Base-by-base conservation (phyloP, 2,329 filamentous ascomycete genomes). In the Colletotrichum shisoi region DNA sequence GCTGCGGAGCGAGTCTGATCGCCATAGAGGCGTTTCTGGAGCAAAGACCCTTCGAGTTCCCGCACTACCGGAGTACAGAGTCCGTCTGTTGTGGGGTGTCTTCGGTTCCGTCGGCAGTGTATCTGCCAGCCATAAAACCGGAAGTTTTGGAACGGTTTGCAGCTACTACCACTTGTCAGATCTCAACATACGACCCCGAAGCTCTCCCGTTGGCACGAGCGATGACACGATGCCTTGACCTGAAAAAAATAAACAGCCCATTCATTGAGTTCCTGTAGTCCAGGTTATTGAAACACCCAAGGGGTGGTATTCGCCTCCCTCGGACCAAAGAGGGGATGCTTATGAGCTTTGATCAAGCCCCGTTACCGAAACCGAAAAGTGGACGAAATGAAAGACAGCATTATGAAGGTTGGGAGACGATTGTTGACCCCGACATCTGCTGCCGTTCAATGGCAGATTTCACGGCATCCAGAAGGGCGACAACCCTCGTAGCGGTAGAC, bases 41-140 rank as follows among this genome's bases (percentile, higher is more conserved):
- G 31, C 34, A 21, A 24, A 27, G 27, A 13, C 37, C 15, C 27
- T 8, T 40, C 5, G 13, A n/a, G n/a, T 11, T 8, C 13, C 31
- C 37, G 34, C 31, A 13, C 40, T 19, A 34, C 6, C 27, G 17
- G 3, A 12, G 34, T 40, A n/a, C 37, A 31, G 24, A 9, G 42
- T 54, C 63, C 60, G 54, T 64, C 54, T n/a, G 61, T 64, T 42
- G 27, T 67, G 61, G 54, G 64, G 54, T 37, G 60, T 54, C 54
- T 59, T 39, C 24, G 49, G 42, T 53, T 56, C 45, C 53, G 39
- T 64, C 53, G 34, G 48, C 12, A 37, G 45, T 48, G 11, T 59
- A 17, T 13, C 9, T 44, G 53, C 42, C 12, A 34, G 48, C 42
- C 15, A 45, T n/a, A 56, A 51, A 37, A 48, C 44, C n/a, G n/a